phyloP scores from a whole-genome alignment of 2,329 filamentous ascomycete genomes.

The Tolypocladium paradoxum region DNA sequence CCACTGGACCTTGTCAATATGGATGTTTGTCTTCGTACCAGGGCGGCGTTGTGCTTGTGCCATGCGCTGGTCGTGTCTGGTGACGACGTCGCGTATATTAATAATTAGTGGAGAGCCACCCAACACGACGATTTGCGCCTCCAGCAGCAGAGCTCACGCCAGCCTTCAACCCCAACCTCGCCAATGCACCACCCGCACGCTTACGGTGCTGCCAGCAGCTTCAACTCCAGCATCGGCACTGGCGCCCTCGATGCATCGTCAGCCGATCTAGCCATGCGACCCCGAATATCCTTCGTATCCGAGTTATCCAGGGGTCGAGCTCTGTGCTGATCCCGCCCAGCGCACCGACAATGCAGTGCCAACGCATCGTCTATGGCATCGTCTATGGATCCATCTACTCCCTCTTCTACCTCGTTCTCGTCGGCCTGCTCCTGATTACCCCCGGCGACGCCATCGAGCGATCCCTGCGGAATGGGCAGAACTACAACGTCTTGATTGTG shows the following conservation, averaged over 20 bases:
- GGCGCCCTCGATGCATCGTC: constrained; percentile 8
- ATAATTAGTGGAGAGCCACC: no score
- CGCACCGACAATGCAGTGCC: constrained; percentile 7
- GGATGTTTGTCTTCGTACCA: no score
- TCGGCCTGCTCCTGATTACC: constrained; percentile 66
- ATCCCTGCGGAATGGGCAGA: constrained; percentile 52
- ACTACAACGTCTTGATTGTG: constrained; percentile 77
- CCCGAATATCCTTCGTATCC: constrained; percentile 3
- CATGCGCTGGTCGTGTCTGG: background rate
- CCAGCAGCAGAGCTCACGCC: background rate
- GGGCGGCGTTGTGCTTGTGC: no score
- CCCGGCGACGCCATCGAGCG: constrained; percentile 75
- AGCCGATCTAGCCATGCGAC: constrained; percentile 17
- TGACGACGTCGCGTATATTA: background rate
- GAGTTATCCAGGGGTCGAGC: constrained; percentile 6
- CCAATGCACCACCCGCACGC: background rate
- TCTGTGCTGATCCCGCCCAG: constrained; percentile 1
- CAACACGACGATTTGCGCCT: background rate
- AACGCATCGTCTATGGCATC: constrained; percentile 57
- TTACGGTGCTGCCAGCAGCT: background rate
- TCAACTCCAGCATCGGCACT: background rate
- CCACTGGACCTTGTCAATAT: no score
- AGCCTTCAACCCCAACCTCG: background rate
- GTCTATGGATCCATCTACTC: constrained; percentile 74
- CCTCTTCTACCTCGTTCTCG: constrained; percentile 61